Conservation (phyloP, 2,329 filamentous ascomycete species). For the Colletotrichum musicola region DNA sequence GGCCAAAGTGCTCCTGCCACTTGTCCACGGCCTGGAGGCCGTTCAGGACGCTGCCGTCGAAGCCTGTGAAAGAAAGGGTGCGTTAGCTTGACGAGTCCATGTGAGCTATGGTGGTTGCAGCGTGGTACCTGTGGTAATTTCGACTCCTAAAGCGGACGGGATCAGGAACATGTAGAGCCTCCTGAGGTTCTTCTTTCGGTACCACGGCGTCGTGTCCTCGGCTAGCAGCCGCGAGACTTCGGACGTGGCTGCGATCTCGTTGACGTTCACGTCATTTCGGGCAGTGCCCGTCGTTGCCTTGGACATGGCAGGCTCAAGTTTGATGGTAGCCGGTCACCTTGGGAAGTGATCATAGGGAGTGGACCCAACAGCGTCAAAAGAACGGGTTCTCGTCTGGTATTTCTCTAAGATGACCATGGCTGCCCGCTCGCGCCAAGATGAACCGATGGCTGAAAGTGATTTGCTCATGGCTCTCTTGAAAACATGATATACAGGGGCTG, state of each 20-base stretch:
- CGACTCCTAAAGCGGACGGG: conserved; percentile 48
- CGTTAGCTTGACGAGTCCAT: neutral
- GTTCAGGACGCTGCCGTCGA: conserved; percentile 64
- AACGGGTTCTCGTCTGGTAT: neutral
- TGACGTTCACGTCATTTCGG: neutral
- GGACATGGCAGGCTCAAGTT: neutral
- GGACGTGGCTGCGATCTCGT: conserved; percentile 10
- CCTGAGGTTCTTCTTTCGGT: conserved; percentile 42
- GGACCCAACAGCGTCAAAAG: neutral
- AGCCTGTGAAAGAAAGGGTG: conserved; percentile 38
- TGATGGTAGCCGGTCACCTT: neutral
- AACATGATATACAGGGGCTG: neutral
- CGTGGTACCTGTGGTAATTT: conserved; percentile 55
- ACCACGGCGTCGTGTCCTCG: conserved; percentile 40
- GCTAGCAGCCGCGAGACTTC: conserved; percentile 34
- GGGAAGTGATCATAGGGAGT: neutral
- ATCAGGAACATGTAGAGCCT: conserved; percentile 48
- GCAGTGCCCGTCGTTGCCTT: neutral
- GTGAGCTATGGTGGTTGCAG: neutral
- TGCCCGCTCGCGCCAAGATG: neutral
- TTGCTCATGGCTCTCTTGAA: neutral
- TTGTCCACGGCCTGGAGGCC: conserved; percentile 56
- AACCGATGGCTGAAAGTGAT: neutral
- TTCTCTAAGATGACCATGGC: neutral
- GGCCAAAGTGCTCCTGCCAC: conserved; percentile 55